A percentile compares a stretch with the other conserved stretches of the same genome.
Conservation (phyloP, 805 yeast genomes). For the Phaffomyces antillensis region DNA sequence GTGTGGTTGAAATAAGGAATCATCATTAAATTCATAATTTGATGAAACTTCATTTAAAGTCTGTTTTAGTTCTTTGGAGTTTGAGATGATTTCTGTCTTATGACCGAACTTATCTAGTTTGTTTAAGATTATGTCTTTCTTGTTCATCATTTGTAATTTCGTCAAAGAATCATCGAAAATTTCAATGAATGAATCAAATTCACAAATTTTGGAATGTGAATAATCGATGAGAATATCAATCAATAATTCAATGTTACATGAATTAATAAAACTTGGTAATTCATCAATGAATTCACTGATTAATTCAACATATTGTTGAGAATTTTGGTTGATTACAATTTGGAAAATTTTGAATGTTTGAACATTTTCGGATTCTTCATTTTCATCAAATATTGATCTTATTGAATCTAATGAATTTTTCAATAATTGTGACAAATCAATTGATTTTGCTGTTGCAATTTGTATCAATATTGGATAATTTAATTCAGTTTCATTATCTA, state of each 20-base stretch:
- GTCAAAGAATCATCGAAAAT: conserved; percentile 26
- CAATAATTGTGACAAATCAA: conserved; percentile 14
- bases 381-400: conserved; percentile 13
- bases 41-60: conserved; percentile 20
- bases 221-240: conserved; percentile 27
- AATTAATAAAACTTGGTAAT: conserved; percentile 28
- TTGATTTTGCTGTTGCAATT: conserved; percentile 5
- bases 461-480: conserved; percentile 8
- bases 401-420: conserved; percentile 13
- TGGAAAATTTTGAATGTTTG: conserved; percentile 24
- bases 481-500: conserved; percentile 7
- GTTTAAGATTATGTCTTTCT: conserved; percentile 22
- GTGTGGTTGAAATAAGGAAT: conserved; percentile 21
- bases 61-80: conserved; percentile 15
- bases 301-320: conserved; percentile 15
- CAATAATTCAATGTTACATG: conserved; percentile 25
- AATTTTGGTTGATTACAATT: conserved; percentile 20
- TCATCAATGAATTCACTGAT: conserved; percentile 29
- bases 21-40: conserved; percentile 23
- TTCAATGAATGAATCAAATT: conserved; percentile 19
- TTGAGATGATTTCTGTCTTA: conserved; percentile 14
- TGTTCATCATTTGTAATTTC: conserved; percentile 15
- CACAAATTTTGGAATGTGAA: conserved; percentile 22
- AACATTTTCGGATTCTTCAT: conserved; percentile 16
- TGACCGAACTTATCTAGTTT: conserved; percentile 28